Conservation (phyloP, 352 stramenopile species). For the Phytophthora cajani region DNA sequence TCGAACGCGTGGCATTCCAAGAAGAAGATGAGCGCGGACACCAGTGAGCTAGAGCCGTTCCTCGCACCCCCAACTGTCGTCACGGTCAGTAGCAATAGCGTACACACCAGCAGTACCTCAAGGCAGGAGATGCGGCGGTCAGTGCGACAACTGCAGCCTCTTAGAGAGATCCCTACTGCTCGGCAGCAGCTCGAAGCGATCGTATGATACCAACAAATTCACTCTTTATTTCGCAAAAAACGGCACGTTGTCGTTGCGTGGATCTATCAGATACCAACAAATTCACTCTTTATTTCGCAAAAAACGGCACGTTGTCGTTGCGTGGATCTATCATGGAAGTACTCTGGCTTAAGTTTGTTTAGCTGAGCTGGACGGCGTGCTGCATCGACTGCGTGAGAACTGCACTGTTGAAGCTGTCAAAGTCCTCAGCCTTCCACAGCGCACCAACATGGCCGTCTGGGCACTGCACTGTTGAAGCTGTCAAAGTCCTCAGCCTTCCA, state of each 20-base stretch:
- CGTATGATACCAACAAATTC: slow-evolving; percentile 34
- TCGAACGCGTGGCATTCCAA: slow-evolving; percentile 28
- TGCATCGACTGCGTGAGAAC: slow-evolving; percentile 35
- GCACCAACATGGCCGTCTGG: slow-evolving; percentile 83
- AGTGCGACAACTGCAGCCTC: slow-evolving; percentile 24
- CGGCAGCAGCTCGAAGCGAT: slow-evolving; percentile 25
- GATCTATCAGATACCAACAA: slow-evolving; percentile 17
- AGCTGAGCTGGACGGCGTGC: slow-evolving; percentile 39
- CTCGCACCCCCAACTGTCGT: slow-evolving; percentile 29
- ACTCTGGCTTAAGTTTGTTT: slow-evolving; percentile 3
- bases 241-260: background rate
- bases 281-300: slow-evolving; percentile 27
- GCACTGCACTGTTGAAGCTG: slow-evolving; percentile 22
- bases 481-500: slow-evolving; percentile 48
- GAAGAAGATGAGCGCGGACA: slow-evolving; percentile 46
- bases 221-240: slow-evolving; percentile 27
- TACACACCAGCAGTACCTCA: slow-evolving; percentile 31
- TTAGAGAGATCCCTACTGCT: slow-evolving; percentile 8
- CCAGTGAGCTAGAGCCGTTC: slow-evolving; percentile 48
- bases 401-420: slow-evolving; percentile 22
- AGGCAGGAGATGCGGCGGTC: slow-evolving; percentile 33
- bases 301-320: slow-evolving; percentile 5
- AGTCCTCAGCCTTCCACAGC: slow-evolving; percentile 51
- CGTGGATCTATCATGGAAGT: background rate
- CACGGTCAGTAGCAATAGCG: slow-evolving; percentile 35